These are phyloP conservation scores for Pisolithus thermaeus DNA, from an alignment of 1,284 basidiomycete genomes.

Conservation along the genomic window DNA sequence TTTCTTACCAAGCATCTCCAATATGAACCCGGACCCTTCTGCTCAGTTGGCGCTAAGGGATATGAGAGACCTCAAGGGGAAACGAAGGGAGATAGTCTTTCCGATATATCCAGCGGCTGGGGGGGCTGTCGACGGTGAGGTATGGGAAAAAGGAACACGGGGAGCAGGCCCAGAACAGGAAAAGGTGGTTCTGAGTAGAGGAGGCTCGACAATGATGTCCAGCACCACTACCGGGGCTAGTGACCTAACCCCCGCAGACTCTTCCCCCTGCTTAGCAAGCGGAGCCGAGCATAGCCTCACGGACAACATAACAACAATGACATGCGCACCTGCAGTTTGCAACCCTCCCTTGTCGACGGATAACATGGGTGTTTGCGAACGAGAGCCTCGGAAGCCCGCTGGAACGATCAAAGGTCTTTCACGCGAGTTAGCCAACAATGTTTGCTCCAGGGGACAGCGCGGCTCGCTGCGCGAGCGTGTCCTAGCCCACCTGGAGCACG, in stretches of 20 bases:
- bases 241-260: background rate
- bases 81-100: constrained; percentile 4
- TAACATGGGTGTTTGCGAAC: too few relatives aligned
- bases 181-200: background rate
- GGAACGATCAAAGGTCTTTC: too few relatives aligned
- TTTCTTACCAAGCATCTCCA: background rate
- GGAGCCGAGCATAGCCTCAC: constrained; percentile 13
- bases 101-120: background rate
- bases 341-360: too few relatives aligned
- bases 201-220: too few relatives aligned
- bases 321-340: too few relatives aligned
- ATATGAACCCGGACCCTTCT: background rate
- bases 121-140: background rate
- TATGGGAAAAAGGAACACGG: background rate
- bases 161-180: constrained; percentile 2
- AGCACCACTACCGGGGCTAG: background rate
- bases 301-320: too few relatives aligned
- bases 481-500: constrained; percentile 38
- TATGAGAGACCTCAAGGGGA: constrained; percentile 18
- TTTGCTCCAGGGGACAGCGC: constrained; percentile 24
- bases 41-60: background rate
- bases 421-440: background rate
- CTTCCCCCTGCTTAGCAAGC: background rate
- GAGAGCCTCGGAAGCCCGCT: too few relatives aligned
- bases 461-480: constrained; percentile 43